phyloP scores from a whole-genome alignment of 2,329 filamentous ascomycete genomes.

The Cordyceps tenuipes region DNA sequence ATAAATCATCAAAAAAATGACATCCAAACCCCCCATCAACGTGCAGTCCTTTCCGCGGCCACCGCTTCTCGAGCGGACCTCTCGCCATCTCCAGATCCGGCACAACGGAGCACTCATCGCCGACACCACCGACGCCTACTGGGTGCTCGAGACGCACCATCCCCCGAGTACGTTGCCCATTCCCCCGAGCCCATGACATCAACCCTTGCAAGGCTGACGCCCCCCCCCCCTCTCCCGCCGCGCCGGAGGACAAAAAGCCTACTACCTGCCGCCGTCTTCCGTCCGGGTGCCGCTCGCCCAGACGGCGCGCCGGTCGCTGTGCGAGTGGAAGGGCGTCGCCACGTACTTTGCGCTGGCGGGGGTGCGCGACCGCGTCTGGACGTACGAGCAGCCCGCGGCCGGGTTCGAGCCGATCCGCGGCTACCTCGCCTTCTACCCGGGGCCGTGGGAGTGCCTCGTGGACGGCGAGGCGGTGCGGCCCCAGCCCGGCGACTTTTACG shows the following conservation, averaged over 20 bases:
- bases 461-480: conserved; percentile 51
- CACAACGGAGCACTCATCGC: conserved; percentile 47
- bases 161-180: conserved; percentile 40
- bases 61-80: conserved; percentile 45
- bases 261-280: conserved; percentile 48
- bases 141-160: conserved; percentile 56
- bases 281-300: conserved; percentile 38
- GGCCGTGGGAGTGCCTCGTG: conserved; percentile 54
- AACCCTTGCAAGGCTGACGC: too few relatives aligned
- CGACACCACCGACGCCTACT: conserved; percentile 50
- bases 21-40: conserved; percentile 38
- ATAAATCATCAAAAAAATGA: conserved; percentile 28
- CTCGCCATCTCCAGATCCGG: conserved; percentile 46
- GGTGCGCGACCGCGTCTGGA: conserved; percentile 48
- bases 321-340: conserved; percentile 54
- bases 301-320: conserved; percentile 39
- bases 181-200: too few relatives aligned
- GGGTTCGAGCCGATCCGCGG: conserved; percentile 45
- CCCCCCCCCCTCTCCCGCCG: too few relatives aligned
- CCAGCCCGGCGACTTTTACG: conserved; percentile 56
- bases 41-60: conserved; percentile 51
- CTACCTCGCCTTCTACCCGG: conserved; percentile 51
- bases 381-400: conserved; percentile 45
- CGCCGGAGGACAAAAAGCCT: too few relatives aligned
- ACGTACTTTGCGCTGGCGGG: conserved; percentile 47